These are phyloP conservation scores for Elsinoe necatrix DNA, from an alignment of 2,329 filamentous ascomycete genomes.

Conservation along the genomic window DNA sequence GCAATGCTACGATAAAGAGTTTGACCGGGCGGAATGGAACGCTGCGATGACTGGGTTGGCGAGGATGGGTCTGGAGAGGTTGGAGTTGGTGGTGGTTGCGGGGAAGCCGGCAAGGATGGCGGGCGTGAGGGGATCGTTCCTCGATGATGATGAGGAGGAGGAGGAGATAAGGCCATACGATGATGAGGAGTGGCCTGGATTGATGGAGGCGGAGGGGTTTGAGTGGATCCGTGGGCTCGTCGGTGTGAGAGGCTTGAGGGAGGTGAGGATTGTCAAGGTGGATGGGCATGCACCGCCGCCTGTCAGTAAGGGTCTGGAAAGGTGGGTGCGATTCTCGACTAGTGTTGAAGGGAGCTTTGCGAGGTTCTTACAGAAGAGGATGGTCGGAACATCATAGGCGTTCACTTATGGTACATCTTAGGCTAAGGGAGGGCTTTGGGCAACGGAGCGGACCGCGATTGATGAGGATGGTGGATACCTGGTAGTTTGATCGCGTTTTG, in stretches of 20 bases:
- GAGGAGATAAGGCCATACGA: not conserved
- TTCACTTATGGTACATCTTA: not conserved
- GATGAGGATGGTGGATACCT: not conserved
- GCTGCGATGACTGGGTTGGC: constrained; percentile 44
- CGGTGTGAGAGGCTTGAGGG: constrained; percentile 40
- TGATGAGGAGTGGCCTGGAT: constrained; percentile 8
- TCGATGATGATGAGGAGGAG: constrained; percentile 6
- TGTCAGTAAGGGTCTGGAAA: constrained; percentile 45
- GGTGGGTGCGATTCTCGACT: constrained; percentile 52
- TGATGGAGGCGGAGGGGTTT: constrained; percentile 40
- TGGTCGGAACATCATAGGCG: constrained; percentile 22
- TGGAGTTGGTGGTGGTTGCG: constrained; percentile 48
- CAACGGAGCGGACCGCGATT: not conserved
- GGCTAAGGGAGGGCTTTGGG: no score
- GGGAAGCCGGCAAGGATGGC: constrained; percentile 36
- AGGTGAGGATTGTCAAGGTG: constrained; percentile 46
- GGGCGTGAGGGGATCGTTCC: constrained; percentile 21
- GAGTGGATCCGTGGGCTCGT: constrained; percentile 52
- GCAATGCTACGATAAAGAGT: constrained; percentile 46
- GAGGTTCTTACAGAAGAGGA: constrained; percentile 41
- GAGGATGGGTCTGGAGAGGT: constrained; percentile 29
- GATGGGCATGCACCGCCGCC: constrained; percentile 48
- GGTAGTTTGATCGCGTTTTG: not conserved
- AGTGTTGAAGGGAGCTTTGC: constrained; percentile 50
- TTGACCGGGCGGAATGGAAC: constrained; percentile 49